Percentiles rank a stretch among this genome's conserved stretches.
phyloP scores from a whole-genome alignment of 176 grass and related monocot genomes.

The Oryza coarctata region DNA sequence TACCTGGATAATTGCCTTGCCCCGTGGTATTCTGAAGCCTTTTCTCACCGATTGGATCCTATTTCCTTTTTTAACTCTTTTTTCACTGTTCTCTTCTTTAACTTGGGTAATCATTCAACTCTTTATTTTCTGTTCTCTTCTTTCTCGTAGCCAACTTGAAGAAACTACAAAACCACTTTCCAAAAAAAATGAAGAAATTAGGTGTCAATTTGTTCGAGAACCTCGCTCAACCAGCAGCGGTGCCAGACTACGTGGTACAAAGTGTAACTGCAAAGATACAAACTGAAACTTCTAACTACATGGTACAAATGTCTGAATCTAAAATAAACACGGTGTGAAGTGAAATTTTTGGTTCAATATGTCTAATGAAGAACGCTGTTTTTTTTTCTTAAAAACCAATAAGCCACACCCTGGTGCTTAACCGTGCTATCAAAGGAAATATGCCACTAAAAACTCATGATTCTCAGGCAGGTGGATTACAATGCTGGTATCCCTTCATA shows the following conservation, averaged over 20 bases:
- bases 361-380: not conserved
- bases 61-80: too few species aligned
- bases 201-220: too few species aligned
- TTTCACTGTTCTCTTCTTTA: too few species aligned
- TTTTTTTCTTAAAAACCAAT: not conserved
- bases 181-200: not conserved
- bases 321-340: not conserved
- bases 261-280: too few species aligned
- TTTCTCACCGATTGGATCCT: too few species aligned
- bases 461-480: not conserved
- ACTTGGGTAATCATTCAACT: too few species aligned
- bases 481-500: slow-evolving; percentile 36
- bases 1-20: too few species aligned
- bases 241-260: too few species aligned
- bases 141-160: not conserved
- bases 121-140: not conserved
- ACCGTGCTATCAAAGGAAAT: not conserved
- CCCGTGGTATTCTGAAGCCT: too few species aligned
- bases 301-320: not conserved
- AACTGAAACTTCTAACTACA: not conserved
- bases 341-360: not conserved
- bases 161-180: not conserved
- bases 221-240: too few species aligned
- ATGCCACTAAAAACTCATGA: not conserved
- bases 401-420: not conserved